Evolutionary conservation across 441 rosid species (phyloP), one percentile per base, ranked within the genome.

Genomic region (Kokia cookei): DNA sequence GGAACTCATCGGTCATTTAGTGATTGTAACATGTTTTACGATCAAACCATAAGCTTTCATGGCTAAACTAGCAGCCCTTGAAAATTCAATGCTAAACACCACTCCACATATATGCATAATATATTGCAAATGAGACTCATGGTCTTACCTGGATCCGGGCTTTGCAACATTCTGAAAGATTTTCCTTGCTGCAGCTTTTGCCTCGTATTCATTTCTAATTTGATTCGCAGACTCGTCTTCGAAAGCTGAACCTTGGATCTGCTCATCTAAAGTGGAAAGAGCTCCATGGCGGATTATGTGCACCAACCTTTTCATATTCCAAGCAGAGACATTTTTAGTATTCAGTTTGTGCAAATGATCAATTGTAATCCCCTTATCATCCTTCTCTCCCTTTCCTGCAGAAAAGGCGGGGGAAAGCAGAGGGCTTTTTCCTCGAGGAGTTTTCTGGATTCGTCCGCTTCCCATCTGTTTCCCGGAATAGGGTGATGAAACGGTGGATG

Each of bases 261-360:
- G 88, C 80, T 90, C 89, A 73, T 84, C 87, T 65, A 90, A 82
- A 57, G 92, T 88, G 55, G 87, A 77, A 75, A 83, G 85, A 24
- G 86, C 79, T 57, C 88, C 88, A 59, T 87, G 80, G 62, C 87
- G 83, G 53, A 88, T 78, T 0, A 87, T 86, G 72, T 86, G 86
- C 66, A 87, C 86, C 65, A 88, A 74, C 77, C 90, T 82, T 78
- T 88, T 86, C 92, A 88, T 90, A 53, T 81, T 88, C 92, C 94
- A 88, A 71, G 94, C 94, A 0, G 94, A 88, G 2, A 90, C 87
- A 50, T 90, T 88, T 75, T 81, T 81, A 40, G 79, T 77, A 35
- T 87, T 90, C 82, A 87, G 78, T 69, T 87, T 82, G 67, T 86
- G 89, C 76, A 88, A 82, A 79, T 84, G 86, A 71, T 86, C 86